Percentiles rank a stretch among this genome's conserved stretches.
Evolutionary conservation across 139 green algal genomes (phyloP).

Genomic region (Closterium sp.): DNA sequence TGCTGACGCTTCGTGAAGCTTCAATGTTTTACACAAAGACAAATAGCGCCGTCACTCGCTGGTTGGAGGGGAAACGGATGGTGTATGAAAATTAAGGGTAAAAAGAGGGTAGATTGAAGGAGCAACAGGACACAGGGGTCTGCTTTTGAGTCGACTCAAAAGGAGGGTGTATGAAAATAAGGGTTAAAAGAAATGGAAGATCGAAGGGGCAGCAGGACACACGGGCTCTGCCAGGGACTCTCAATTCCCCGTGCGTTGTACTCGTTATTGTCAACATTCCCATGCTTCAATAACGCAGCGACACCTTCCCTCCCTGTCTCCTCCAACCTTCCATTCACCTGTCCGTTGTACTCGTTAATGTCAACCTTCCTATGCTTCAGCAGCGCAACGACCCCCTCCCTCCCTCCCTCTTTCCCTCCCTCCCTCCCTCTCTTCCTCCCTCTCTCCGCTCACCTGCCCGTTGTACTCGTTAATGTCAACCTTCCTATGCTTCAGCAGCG

Average conservation of each 20-base stretch:
- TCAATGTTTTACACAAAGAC: slow-evolving; percentile 24
- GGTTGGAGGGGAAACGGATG: neutral
- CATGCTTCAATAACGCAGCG: neutral
- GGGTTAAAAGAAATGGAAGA: too few species aligned
- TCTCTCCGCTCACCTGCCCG: neutral
- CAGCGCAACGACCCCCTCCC: neutral
- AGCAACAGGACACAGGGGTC: neutral
- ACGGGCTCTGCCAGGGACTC: too few species aligned
- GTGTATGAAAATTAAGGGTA: too few species aligned
- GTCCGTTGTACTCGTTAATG: neutral
- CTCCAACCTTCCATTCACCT: neutral
- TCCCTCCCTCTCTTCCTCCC: neutral
- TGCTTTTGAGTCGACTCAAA: too few species aligned
- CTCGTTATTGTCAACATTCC: too few species aligned
- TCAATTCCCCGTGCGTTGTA: too few species aligned
- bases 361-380: neutral
- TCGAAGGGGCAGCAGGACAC: too few species aligned
- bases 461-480: neutral
- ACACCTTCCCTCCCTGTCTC: neutral
- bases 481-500: neutral
- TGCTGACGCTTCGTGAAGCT: neutral
- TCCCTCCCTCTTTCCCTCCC: neutral
- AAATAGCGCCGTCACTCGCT: slow-evolving; percentile 9
- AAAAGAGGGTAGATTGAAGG: neutral
- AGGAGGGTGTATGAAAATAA: too few species aligned